phyloP scores from a whole-genome alignment of 2,329 filamentous ascomycete genomes.

The Domatiomyces globalis region DNA sequence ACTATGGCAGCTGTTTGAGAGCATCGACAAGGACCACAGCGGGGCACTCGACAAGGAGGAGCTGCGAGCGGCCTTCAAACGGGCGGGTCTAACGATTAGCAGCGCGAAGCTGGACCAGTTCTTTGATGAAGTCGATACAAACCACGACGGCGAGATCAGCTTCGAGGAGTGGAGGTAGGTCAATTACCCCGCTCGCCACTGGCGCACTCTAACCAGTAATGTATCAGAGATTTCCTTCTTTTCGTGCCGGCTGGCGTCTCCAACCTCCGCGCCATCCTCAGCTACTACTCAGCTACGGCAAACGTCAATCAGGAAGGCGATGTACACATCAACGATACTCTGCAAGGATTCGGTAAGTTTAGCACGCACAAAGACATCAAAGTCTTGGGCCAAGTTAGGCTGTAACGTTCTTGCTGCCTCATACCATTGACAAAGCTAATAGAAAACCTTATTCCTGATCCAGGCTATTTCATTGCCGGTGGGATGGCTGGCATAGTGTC shows the following conservation, averaged over 20 bases:
- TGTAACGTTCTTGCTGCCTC: not conserved
- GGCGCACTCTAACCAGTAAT: slow-evolving; percentile 5
- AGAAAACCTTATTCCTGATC: slow-evolving; percentile 58
- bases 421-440: slow-evolving; percentile 38
- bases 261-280: slow-evolving; percentile 67
- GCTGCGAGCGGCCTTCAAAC: slow-evolving; percentile 61
- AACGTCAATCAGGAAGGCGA: slow-evolving; percentile 89
- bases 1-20: slow-evolving; percentile 65
- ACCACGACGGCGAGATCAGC: slow-evolving; percentile 72
- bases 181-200: not conserved
- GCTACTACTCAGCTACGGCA: slow-evolving; percentile 80
- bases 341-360: slow-evolving; percentile 86
- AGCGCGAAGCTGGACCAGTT: slow-evolving; percentile 66
- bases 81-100: slow-evolving; percentile 65
- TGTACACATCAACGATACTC: slow-evolving; percentile 77
- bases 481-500: slow-evolving; percentile 89
- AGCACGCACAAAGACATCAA: not conserved
- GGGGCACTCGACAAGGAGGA: slow-evolving; percentile 80
- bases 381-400: not conserved
- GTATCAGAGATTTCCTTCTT: slow-evolving; percentile 75
- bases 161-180: slow-evolving; percentile 95
- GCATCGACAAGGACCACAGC: slow-evolving; percentile 73
- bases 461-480: slow-evolving; percentile 97
- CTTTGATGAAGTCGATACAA: slow-evolving; percentile 77
- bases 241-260: slow-evolving; percentile 63